These are phyloP conservation scores for Penicillium griseofulvum DNA, from an alignment of 2,329 filamentous ascomycete species.

Conservation along the genomic window DNA sequence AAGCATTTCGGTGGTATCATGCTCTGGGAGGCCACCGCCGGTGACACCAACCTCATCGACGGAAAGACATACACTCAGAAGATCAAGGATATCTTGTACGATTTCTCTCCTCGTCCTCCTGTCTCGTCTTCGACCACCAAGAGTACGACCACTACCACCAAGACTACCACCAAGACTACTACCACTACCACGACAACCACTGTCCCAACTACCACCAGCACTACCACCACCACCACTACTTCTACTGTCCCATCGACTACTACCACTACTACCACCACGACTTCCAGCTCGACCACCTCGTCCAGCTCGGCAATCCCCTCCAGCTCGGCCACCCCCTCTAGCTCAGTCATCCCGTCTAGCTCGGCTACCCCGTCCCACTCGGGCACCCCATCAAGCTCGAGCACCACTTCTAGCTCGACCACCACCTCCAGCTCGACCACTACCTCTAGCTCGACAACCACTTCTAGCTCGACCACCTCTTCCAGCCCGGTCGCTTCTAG, in stretches of 20 bases:
- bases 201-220: too few species aligned
- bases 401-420: not conserved
- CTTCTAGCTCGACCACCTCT: not conserved
- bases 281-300: not conserved
- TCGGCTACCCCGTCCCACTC: not conserved
- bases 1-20: constrained; percentile 57
- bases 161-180: not conserved
- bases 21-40: constrained; percentile 57
- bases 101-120: constrained; percentile 21
- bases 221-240: too few species aligned
- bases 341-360: not conserved
- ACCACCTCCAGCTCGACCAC: not conserved
- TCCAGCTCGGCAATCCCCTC: not conserved
- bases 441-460: not conserved
- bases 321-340: not conserved
- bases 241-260: too few species aligned
- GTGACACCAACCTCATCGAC: constrained; percentile 47
- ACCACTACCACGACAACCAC: too few species aligned
- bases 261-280: not conserved
- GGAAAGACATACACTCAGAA: constrained; percentile 47
- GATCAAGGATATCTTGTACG: constrained; percentile 47
- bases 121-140: not conserved
- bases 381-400: constrained; percentile 4
- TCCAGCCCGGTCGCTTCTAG: not conserved
- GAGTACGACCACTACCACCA: too few species aligned